Evolutionary conservation across 192 early-diverging fungal genomes (phyloP).

Genomic region (Lobosporangium transversale): DNA sequence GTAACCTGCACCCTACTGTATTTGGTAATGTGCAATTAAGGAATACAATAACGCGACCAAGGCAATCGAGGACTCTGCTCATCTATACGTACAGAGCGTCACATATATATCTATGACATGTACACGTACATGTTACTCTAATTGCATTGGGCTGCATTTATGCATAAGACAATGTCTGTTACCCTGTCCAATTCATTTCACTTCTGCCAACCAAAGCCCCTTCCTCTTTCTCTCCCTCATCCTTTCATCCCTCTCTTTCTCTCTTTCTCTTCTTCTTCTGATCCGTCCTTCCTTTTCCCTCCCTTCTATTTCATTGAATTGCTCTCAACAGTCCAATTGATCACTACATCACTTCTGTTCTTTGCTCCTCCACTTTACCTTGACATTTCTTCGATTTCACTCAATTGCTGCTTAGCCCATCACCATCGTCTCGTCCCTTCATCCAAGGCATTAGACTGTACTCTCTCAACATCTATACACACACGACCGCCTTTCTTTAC

Average conservation of each 20-base stretch:
- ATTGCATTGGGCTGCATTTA: too few species aligned
- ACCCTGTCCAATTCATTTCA: background rate
- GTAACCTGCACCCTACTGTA: too few species aligned
- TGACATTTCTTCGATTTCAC: background rate
- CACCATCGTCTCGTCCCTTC: too few species aligned
- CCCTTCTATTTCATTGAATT: background rate
- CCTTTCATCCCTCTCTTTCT: background rate
- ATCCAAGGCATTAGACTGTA: too few species aligned
- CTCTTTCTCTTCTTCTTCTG: background rate
- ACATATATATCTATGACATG: background rate
- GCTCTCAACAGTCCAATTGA: too few species aligned
- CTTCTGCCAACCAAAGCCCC: background rate
- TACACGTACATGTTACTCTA: too few species aligned
- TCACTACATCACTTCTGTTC: background rate
- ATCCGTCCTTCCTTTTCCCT: background rate
- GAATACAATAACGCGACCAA: too few species aligned
- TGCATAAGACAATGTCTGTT: background rate
- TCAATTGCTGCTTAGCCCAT: background rate
- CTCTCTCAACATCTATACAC: too few species aligned
- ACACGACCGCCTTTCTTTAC: too few species aligned
- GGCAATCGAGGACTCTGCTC: too few species aligned
- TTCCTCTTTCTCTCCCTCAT: conserved; percentile 4
- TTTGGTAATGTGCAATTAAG: too few species aligned
- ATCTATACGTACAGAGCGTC: too few species aligned
- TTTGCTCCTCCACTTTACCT: background rate